Evolutionary conservation across 2,329 filamentous ascomycete species (phyloP), one percentile per base, ranked within the genome.

Genomic region (Colletotrichum camelliae): DNA sequence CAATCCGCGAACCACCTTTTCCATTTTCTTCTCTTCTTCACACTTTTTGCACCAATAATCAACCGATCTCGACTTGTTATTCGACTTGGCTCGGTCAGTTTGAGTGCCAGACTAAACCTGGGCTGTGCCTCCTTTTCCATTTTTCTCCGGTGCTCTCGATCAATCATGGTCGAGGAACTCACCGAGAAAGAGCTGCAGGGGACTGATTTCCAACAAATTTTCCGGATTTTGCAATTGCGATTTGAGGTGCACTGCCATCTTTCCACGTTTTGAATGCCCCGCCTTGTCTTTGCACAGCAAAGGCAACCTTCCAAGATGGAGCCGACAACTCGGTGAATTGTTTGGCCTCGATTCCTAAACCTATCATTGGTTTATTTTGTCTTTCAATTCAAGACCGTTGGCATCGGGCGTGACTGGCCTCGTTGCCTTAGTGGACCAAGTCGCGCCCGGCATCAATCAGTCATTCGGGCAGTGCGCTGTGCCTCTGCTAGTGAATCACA

Each of bases 11-110:
- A 37, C 29, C 39, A 29, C 57, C 43, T 35, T 37, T 67, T 31
- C 67, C 78, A 67, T 75, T 72, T 77, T 72, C 70, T 78, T 79
- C 67, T 81, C 37, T 72, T 64, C 69, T 81, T 81, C 70, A 80
- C 85, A 90, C 88, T 85, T 85, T 86, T 84, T 80, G 89, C 90
- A 91, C 88, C 85, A 90, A 87, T 88, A 91, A 91, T 91, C 90
- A 91, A 91, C 89, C 89, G 88, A 85, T 85, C 81, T 84, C 81
- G 83, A 89, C 37, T 48, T 52, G 33, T 86, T 83, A 73, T 82
- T 76, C 85, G 83, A 90, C 87, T 89, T 85, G 81, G 86, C 81
- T 86, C 87, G 89, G 89, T 91, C 90, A 91, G 89, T 91, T 90
- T 89, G 84, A 84, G 88, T 91, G 90, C 89, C 81, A 91, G 89